A percentile compares a stretch with the other conserved stretches of the same genome.
Conservation (phyloP, 139 green algal genomes). For the Astrephomene gubernaculifera region DNA sequence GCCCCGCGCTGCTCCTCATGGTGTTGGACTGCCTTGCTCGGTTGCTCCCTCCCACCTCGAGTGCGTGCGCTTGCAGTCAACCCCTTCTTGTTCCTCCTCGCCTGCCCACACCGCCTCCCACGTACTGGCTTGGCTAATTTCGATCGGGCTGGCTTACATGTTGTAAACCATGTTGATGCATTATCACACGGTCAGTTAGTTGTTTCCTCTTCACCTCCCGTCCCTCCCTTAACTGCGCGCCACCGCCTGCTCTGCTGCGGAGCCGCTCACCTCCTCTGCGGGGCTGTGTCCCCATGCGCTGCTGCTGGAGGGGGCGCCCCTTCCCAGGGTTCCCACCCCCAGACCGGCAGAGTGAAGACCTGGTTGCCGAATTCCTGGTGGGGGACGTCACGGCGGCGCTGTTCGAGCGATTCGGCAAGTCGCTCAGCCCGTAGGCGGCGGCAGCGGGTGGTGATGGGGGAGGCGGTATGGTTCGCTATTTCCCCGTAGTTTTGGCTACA, state of each 20-base stretch:
- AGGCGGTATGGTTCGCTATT: too few relatives aligned
- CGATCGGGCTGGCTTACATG: too few relatives aligned
- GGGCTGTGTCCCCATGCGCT: slow-evolving; percentile 12
- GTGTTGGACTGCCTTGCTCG: slow-evolving; percentile 47
- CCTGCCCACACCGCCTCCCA: too few relatives aligned
- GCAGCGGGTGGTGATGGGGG: neutral
- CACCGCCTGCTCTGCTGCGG: slow-evolving; percentile 18
- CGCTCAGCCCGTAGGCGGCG: neutral
- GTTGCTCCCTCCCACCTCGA: too few relatives aligned
- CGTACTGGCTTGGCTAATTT: too few relatives aligned
- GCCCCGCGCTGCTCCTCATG: slow-evolving; percentile 8
- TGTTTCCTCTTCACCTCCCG: too few relatives aligned
- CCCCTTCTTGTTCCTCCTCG: too few relatives aligned
- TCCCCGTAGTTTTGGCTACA: too few relatives aligned
- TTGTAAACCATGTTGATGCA: too few relatives aligned
- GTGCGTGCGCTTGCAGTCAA: too few relatives aligned
- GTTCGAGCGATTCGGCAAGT: slow-evolving; percentile 1
- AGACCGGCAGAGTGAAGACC: slow-evolving; percentile 12
- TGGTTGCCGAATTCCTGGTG: slow-evolving; percentile 8
- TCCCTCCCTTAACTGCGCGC: slow-evolving; percentile 45
- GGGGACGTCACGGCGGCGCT: neutral
- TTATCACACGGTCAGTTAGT: too few relatives aligned
- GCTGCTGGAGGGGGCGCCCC: slow-evolving; percentile 34
- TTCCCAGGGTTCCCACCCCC: neutral
- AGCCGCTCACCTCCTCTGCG: neutral